A percentile compares a stretch with the other conserved stretches of the same genome.
These are phyloP conservation scores for Anisodus tanguticus DNA, from an alignment of 257 asterid species.

Conservation along the genomic window DNA sequence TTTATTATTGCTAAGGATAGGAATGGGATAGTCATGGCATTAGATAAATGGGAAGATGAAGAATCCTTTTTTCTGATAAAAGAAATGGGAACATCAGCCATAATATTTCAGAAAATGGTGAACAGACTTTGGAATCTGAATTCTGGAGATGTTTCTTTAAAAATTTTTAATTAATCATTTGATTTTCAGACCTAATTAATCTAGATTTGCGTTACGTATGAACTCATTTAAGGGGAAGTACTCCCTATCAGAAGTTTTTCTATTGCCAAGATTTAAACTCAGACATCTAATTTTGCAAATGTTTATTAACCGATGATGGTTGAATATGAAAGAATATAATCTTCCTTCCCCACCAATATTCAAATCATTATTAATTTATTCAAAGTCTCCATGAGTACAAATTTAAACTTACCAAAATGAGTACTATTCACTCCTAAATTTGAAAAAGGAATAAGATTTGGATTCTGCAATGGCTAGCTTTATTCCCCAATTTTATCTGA, in stretches of 20 bases:
- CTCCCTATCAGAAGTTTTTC: not conserved
- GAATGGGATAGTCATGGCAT: conserved; percentile 34
- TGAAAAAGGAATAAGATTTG: not conserved
- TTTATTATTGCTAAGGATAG: conserved; percentile 29
- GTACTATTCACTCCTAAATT: not conserved
- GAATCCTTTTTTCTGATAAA: conserved; percentile 28
- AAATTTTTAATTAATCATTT: not conserved
- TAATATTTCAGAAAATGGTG: conserved; percentile 33
- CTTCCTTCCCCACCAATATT: too few relatives aligned
- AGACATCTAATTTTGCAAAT: not conserved
- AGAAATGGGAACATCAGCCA: conserved; percentile 30
- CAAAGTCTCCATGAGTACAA: too few relatives aligned
- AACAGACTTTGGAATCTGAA: conserved; percentile 41
- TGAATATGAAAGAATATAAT: too few relatives aligned
- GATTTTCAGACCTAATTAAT: not conserved
- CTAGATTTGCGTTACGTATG: not conserved
- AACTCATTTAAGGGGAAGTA: not conserved
- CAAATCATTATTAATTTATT: too few relatives aligned
- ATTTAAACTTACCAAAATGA: not conserved
- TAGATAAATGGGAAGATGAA: conserved; percentile 36
- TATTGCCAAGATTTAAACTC: not conserved
- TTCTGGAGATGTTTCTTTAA: not conserved
- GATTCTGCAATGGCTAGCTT: not conserved
- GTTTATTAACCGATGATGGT: not conserved
- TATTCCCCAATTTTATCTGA: not conserved